Base-by-base conservation (phyloP, 2,329 filamentous ascomycete species). In the Cryphonectria nitschkei region DNA sequence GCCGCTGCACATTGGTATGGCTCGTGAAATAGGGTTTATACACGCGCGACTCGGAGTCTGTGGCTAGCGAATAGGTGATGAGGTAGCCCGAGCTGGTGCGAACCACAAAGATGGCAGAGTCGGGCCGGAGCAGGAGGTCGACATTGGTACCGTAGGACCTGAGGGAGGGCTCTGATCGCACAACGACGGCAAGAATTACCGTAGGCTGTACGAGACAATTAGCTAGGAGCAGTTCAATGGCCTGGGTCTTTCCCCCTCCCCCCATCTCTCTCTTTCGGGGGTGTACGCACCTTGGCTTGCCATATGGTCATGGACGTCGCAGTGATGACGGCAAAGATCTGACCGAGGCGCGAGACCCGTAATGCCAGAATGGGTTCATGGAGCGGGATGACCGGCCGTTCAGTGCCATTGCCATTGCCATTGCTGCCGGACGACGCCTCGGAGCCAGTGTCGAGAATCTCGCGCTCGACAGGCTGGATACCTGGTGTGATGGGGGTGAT, bases 11-110 rank as follows among this genome's bases (percentile, higher is more conserved):
- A 74, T 90, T 91, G 63, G 83, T 88, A 80, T 87, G 88, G 80
- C 89, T 91, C 29, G 88, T 86, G 75, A 97, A 95, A 70, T 92
- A 89, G 22, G 94, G 91, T 77, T 93, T 93, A 79, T 97, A 98
- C 9, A 98, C 93, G 74, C 90, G 89, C 22, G 93, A 91, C 71
- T 92, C 90, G 67, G 92, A 87, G 78, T 98, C 95, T 26, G 91
- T 94, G 16, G 94, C 93, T 58, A 99, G 85, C 0, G 95, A 95
- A 79, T 99, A 99, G 5, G 95, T 98, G 75, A 99, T 96, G 39
- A 99, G 87, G 79, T 93, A 98, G 73, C 95, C 95, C 63, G 90
- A 84, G 56, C 90, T 88, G 3, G 96, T 98, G 78, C 95, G 94
- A 61, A 98, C 90, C 52, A 98, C 94, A 67, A 98, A 89, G 68